Evolutionary conservation across 768 basidiomycete species (phyloP).

Genomic region (Tubosaeta sp.): DNA sequence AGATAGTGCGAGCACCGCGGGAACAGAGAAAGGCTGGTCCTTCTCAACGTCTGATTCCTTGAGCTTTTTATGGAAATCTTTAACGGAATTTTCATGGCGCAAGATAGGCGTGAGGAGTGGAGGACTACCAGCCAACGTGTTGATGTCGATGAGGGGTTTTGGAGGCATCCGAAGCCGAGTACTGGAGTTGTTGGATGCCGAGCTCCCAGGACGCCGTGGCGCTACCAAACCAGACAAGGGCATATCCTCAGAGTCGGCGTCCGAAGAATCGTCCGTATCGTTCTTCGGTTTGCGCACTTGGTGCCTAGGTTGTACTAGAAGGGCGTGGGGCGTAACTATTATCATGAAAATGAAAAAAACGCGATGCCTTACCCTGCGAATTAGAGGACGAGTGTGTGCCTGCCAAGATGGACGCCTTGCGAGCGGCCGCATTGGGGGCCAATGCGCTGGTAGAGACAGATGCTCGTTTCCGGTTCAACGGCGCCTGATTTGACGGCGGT

Average conservation of each 20-base stretch:
- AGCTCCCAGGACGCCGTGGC: conserved; percentile 65
- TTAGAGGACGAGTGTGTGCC: conserved; percentile 27
- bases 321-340: neutral
- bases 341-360: neutral
- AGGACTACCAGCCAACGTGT: conserved; percentile 33
- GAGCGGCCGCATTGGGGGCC: conserved; percentile 47
- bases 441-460: conserved; percentile 59
- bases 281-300: conserved; percentile 6
- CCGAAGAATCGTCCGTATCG: conserved; percentile 25
- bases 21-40: conserved; percentile 30
- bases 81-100: conserved; percentile 27
- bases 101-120: conserved; percentile 29
- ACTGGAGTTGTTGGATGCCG: conserved; percentile 35
- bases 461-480: conserved; percentile 37
- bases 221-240: conserved; percentile 61
- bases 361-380: conserved; percentile 27
- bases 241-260: conserved; percentile 52
- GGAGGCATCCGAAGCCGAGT: conserved; percentile 30
- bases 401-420: conserved; percentile 43
- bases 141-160: conserved; percentile 43
- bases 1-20: conserved; percentile 20
- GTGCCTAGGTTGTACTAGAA: conserved; percentile 5
- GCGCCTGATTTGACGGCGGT: neutral
- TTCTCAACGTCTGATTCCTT: conserved; percentile 20
- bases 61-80: conserved; percentile 13